Base-by-base conservation (phyloP, 441 rosid species). In the Syzygium syzygioides region DNA sequence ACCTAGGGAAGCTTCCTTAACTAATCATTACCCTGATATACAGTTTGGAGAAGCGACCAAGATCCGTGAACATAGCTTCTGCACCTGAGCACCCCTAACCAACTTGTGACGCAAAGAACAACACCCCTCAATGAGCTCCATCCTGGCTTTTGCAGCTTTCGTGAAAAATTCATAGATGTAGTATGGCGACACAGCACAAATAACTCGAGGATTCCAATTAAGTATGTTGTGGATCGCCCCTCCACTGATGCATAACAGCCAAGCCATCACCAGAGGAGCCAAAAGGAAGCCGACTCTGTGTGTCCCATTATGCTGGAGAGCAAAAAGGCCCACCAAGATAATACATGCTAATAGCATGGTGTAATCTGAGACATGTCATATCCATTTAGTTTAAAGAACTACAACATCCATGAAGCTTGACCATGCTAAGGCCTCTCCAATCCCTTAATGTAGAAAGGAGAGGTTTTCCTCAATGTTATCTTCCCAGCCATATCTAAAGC, bases 41-140 rank as follows among this genome's bases (percentile, higher is more conserved):
- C 52, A 89, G 87, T 48, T 66, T 54, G 52, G 93, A 88, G 89
- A 93, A 93, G 90, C 92, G 94, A 55, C 93, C 93, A 54, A 91
- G 92, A 88, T 92, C 93, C 83, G 94, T 93, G 88, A 92, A 93
- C 93, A 93, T 91, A 41, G 93, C 93, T 71, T 93, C 93, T 8
- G 93, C 50, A 25, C 94, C 93, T 92, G 88, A 68, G 50, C 62
- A 13, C 57, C 79, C 50, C 41, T 52, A 85, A 19, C 55, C 10
- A 8, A 91, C 91, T 91, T 86, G 91, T 86, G 34, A 89, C 66
- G 53, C 87, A 90, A 84, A 91, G 93, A 32, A 90, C 53, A 55
- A 93, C 87, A 53, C 91, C 93, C 56, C 90, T 90, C 48, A 91
- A 87, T 18, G 94, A 91, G 64, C 56, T 86, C 94, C 93, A 92